Conservation (phyloP, 257 asterid species). For the Perilla frutescens region DNA sequence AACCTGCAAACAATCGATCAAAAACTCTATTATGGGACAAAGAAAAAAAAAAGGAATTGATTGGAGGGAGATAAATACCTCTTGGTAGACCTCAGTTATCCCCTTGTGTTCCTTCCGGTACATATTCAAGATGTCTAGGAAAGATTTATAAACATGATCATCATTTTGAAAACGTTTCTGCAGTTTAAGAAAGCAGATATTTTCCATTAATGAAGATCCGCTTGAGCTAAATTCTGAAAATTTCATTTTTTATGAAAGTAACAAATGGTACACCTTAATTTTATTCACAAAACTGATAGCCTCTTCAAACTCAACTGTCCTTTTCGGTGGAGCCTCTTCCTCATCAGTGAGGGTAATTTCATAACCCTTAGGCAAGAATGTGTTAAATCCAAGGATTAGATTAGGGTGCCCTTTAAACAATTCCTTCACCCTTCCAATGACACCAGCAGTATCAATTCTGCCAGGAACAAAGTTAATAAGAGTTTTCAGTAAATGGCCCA, state of each 20-base stretch:
- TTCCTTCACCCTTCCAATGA: conserved; percentile 91
- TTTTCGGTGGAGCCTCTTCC: conserved; percentile 88
- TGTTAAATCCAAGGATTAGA: conserved; percentile 93
- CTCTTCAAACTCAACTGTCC: conserved; percentile 93
- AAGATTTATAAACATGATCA: conserved; percentile 92
- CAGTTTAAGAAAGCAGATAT: conserved; percentile 36
- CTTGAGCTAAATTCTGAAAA: conserved; percentile 19
- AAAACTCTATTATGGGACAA: conserved; percentile 19
- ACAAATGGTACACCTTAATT: conserved; percentile 70
- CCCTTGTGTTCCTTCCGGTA: conserved; percentile 97
- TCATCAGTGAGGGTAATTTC: conserved; percentile 90
- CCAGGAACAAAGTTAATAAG: conserved; percentile 35
- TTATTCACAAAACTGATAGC: conserved; percentile 96
- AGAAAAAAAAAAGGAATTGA: conserved; percentile 9
- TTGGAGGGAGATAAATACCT: conserved; percentile 57
- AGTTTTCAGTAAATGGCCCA: conserved; percentile 23
- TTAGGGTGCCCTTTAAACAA: conserved; percentile 91
- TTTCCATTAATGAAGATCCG: conserved; percentile 9
- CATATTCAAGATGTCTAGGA: conserved; percentile 96
- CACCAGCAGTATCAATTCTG: conserved; percentile 96
- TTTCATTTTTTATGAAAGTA: conserved; percentile 10
- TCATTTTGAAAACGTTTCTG: conserved; percentile 94
- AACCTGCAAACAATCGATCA: conserved; percentile 60
- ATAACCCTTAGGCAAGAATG: conserved; percentile 97
- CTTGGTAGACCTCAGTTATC: conserved; percentile 89